Percentiles rank a stretch among this genome's conserved stretches.
Evolutionary conservation across 2,329 filamentous ascomycete species (phyloP).

Genomic region (Aspergillus intermedius): DNA sequence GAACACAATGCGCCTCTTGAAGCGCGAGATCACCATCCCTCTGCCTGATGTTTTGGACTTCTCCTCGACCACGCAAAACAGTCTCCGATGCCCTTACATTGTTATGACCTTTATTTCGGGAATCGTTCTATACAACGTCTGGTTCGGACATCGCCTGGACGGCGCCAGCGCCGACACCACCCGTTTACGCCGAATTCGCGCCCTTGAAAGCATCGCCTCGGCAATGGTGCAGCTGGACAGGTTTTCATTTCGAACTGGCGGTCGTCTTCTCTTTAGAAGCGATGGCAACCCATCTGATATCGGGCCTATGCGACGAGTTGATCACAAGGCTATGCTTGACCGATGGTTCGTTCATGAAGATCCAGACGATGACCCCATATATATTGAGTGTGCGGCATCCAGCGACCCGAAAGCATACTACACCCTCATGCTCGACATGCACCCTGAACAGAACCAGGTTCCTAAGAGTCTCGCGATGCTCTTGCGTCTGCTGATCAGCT

Average conservation of each 20-base stretch:
- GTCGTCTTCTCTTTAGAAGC: slow-evolving; percentile 6
- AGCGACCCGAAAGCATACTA: slow-evolving; percentile 6
- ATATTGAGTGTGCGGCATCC: slow-evolving; percentile 7
- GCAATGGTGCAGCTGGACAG: slow-evolving; percentile 16
- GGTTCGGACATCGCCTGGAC: slow-evolving; percentile 16
- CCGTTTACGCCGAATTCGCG: slow-evolving; percentile 7
- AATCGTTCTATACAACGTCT: slow-evolving; percentile 17
- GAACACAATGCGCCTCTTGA: slow-evolving; percentile 23
- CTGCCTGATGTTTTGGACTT: slow-evolving; percentile 25
- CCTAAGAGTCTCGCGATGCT: slow-evolving; percentile 5
- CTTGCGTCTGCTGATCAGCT: slow-evolving; percentile 10
- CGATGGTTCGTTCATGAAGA: slow-evolving; percentile 8
- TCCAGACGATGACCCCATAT: slow-evolving; percentile 8
- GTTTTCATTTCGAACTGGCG: slow-evolving; percentile 10
- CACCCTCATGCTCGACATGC: slow-evolving; percentile 5
- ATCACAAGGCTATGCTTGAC: slow-evolving; percentile 10
- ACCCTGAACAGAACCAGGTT: neutral
- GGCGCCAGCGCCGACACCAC: neutral
- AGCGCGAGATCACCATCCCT: slow-evolving; percentile 23
- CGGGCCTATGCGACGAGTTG: slow-evolving; percentile 2
- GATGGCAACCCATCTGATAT: slow-evolving; percentile 4
- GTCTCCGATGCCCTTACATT: slow-evolving; percentile 21
- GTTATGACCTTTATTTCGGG: slow-evolving; percentile 20
- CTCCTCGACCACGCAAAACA: slow-evolving; percentile 16
- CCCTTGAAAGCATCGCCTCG: slow-evolving; percentile 11